These are phyloP conservation scores for Lentinula boryana DNA, from an alignment of 768 basidiomycete species.

Conservation along the genomic window DNA sequence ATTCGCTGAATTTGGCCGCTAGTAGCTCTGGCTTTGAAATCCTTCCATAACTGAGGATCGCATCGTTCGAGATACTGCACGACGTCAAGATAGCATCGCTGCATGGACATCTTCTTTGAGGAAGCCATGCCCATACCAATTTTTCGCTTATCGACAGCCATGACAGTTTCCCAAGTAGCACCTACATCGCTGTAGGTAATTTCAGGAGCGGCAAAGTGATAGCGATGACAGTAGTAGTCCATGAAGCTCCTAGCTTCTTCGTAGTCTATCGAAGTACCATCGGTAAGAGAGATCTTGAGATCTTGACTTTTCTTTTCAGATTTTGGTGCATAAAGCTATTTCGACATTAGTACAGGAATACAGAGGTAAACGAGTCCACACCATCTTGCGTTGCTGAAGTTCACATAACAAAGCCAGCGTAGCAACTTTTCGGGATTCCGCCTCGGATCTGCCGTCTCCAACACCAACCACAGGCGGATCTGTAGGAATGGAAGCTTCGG, in stretches of 20 bases:
- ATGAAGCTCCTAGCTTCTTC: conserved; percentile 84
- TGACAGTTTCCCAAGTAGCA: conserved; percentile 61
- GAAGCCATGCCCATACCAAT: conserved; percentile 74
- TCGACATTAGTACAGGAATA: neutral
- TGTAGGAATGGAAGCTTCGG: conserved; percentile 32
- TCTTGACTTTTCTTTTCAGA: conserved; percentile 10
- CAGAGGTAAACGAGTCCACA: conserved; percentile 30
- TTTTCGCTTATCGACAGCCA: conserved; percentile 69
- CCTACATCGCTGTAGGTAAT: conserved; percentile 43
- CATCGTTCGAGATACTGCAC: conserved; percentile 81
- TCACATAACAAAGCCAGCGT: conserved; percentile 72
- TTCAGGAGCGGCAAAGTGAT: conserved; percentile 67
- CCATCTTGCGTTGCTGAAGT: conserved; percentile 54
- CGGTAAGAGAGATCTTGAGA: conserved; percentile 37
- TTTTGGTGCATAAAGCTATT: conserved; percentile 1
- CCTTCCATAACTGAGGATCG: conserved; percentile 75
- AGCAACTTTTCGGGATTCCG: conserved; percentile 70
- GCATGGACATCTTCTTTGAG: conserved; percentile 67
- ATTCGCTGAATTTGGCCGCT: conserved; percentile 65
- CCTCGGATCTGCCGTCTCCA: conserved; percentile 54
- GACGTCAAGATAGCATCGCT: conserved; percentile 82
- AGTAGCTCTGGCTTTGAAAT: conserved; percentile 55
- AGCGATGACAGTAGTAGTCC: conserved; percentile 89
- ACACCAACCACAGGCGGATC: conserved; percentile 45
- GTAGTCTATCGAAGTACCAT: conserved; percentile 48